Conservation (phyloP, 352 stramenopile species). For the Globisporangium orthogonon region DNA sequence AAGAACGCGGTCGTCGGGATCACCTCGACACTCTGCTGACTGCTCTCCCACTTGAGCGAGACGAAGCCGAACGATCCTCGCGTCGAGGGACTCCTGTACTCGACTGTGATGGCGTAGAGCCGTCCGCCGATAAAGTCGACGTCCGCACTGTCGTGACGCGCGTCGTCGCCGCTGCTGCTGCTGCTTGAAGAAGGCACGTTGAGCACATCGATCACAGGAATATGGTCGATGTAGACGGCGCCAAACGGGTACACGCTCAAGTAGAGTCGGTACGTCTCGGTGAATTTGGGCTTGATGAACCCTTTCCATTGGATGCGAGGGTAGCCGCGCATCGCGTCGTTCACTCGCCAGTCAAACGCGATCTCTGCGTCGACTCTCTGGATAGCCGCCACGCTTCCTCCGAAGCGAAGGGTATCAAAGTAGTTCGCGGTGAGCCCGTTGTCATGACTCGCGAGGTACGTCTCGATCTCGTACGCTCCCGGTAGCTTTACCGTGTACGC, state of each 20-base stretch:
- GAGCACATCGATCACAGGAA: conserved; percentile 30
- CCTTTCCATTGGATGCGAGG: conserved; percentile 38
- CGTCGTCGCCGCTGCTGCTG: neutral
- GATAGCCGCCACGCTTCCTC: conserved; percentile 1
- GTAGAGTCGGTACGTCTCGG: conserved; percentile 31
- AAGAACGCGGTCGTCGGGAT: conserved; percentile 20
- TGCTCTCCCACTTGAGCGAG: conserved; percentile 23
- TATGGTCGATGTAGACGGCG: conserved; percentile 28
- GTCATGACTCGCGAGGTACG: conserved; percentile 19
- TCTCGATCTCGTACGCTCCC: conserved; percentile 45
- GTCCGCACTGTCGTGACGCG: conserved; percentile 1
- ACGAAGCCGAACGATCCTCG: conserved; percentile 14
- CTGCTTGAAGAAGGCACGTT: conserved; percentile 11
- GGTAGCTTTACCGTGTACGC: conserved; percentile 22
- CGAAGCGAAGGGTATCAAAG: conserved; percentile 21
- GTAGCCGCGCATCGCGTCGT: conserved; percentile 31
- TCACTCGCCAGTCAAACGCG: conserved; percentile 32
- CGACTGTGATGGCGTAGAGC: conserved; percentile 36
- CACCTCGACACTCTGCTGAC: conserved; percentile 16
- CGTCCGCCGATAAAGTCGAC: conserved; percentile 20
- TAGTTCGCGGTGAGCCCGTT: conserved; percentile 31
- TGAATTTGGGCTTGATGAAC: conserved; percentile 33
- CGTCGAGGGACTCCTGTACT: conserved; percentile 23
- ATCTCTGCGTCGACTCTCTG: conserved; percentile 26
- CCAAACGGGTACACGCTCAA: conserved; percentile 18